Conservation (phyloP, 2,329 filamentous ascomycete species). For the Talaromyces sp. region DNA sequence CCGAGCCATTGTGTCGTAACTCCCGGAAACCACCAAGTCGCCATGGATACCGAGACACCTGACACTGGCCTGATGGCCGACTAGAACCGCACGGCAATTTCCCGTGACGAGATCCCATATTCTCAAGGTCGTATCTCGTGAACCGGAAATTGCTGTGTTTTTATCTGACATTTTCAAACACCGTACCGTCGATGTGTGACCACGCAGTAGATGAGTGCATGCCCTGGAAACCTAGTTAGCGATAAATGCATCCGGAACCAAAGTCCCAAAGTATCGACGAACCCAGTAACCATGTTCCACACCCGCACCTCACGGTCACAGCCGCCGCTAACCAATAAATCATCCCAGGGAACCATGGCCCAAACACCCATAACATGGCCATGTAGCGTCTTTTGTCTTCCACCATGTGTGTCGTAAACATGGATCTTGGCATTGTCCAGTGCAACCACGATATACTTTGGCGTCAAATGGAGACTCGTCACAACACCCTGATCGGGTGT, state of each 20-base stretch:
- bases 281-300: constrained; percentile 94
- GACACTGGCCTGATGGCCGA: constrained; percentile 93
- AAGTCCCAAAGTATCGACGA: constrained; percentile 21
- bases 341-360: constrained; percentile 98
- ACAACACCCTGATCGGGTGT: constrained; percentile 96
- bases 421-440: constrained; percentile 98
- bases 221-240: constrained; percentile 44
- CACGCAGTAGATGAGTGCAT: constrained; percentile 76
- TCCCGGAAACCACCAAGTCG: constrained; percentile 94
- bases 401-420: constrained; percentile 89
- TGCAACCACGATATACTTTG: constrained; percentile 95
- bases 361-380: constrained; percentile 99
- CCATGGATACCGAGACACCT: constrained; percentile 93
- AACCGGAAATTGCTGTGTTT: constrained; percentile 92
- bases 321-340: constrained; percentile 89
- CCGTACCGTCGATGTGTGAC: constrained; percentile 92
- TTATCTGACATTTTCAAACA: constrained; percentile 97
- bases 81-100: constrained; percentile 81
- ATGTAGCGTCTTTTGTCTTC: constrained; percentile 79
- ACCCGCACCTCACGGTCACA: constrained; percentile 96
- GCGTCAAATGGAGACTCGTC: constrained; percentile 86
- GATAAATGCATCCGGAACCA: not conserved
- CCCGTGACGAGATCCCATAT: constrained; percentile 93
- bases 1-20: constrained; percentile 93
- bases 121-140: constrained; percentile 85